phyloP scores from a whole-genome alignment of 306 rosid genomes.

The Medicago ruthenica region DNA sequence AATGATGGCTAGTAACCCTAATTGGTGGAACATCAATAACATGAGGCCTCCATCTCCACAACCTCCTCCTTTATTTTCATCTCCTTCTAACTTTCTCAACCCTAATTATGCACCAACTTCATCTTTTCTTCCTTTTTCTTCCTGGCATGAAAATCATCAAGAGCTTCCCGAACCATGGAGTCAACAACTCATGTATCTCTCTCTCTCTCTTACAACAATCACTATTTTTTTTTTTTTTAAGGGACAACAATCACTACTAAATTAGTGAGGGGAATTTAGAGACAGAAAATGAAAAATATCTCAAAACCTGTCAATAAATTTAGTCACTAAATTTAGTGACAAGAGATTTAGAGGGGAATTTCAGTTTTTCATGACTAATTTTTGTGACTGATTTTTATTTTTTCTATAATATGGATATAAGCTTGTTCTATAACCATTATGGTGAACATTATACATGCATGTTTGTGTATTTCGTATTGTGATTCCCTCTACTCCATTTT shows the following conservation, averaged over 20 bases:
- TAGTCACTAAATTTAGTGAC: background rate
- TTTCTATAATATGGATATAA: background rate
- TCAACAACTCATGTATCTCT: conserved; percentile 76
- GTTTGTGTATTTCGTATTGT: background rate
- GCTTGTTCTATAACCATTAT: background rate
- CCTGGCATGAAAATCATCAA: conserved; percentile 69
- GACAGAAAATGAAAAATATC: background rate
- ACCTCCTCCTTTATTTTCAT: conserved; percentile 64
- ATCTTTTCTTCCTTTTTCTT: conserved; percentile 61
- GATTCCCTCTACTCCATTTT: too few species aligned
- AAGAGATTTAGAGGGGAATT: background rate
- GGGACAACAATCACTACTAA: background rate
- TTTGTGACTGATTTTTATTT: background rate
- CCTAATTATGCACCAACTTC: conserved; percentile 49
- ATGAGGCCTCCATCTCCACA: conserved; percentile 60
- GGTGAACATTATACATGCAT: background rate
- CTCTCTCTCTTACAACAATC: background rate
- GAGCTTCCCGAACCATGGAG: conserved; percentile 93
- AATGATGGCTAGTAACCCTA: conserved; percentile 94
- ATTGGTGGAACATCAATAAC: conserved; percentile 85
- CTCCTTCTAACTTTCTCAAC: conserved; percentile 53
- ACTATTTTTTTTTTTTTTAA: too few species aligned
- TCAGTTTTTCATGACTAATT: background rate
- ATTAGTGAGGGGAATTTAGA: background rate
- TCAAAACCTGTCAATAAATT: background rate